phyloP scores from a whole-genome alignment of 1,139 yeast species.

The Yamadazyma buinensis region DNA sequence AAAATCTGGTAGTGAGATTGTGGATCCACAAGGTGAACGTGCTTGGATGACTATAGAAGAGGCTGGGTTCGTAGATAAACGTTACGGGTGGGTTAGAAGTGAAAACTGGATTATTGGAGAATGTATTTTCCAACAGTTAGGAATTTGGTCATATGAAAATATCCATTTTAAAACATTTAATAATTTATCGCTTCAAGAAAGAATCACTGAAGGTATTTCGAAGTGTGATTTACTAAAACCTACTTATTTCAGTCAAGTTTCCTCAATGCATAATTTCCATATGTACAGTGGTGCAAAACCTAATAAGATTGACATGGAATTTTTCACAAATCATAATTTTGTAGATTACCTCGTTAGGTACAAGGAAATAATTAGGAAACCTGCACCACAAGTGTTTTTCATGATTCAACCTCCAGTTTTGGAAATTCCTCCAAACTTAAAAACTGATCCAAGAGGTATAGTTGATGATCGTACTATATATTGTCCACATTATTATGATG shows the following conservation, averaged over 20 bases:
- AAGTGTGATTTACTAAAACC: slow-evolving; percentile 28
- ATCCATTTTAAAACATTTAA: slow-evolving; percentile 19
- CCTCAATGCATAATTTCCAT: slow-evolving; percentile 18
- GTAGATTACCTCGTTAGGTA: slow-evolving; percentile 53
- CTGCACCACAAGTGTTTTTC: slow-evolving; percentile 47
- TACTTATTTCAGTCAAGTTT: slow-evolving; percentile 28
- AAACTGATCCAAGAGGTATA: slow-evolving; percentile 42
- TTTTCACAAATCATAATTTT: slow-evolving; percentile 61
- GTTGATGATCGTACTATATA: slow-evolving; percentile 66
- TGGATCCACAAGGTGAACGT: slow-evolving; percentile 64
- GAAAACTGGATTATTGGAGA: slow-evolving; percentile 64
- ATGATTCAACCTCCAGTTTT: slow-evolving; percentile 83
- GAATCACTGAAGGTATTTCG: slow-evolving; percentile 29
- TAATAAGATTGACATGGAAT: slow-evolving; percentile 45
- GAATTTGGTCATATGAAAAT: slow-evolving; percentile 60
- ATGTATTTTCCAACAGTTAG: slow-evolving; percentile 77
- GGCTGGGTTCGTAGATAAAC: slow-evolving; percentile 42
- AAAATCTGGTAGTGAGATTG: slow-evolving; percentile 47
- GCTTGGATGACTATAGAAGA: slow-evolving; percentile 64
- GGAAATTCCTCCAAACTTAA: slow-evolving; percentile 70
- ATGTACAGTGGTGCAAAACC: slow-evolving; percentile 21
- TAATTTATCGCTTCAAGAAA: slow-evolving; percentile 18
- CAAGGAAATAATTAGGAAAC: slow-evolving; percentile 45
- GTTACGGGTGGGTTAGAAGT: slow-evolving; percentile 68
- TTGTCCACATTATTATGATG: slow-evolving; percentile 91